phyloP scores from a whole-genome alignment of 1,139 yeast genomes.

The Yamadazyma atlantica region DNA sequence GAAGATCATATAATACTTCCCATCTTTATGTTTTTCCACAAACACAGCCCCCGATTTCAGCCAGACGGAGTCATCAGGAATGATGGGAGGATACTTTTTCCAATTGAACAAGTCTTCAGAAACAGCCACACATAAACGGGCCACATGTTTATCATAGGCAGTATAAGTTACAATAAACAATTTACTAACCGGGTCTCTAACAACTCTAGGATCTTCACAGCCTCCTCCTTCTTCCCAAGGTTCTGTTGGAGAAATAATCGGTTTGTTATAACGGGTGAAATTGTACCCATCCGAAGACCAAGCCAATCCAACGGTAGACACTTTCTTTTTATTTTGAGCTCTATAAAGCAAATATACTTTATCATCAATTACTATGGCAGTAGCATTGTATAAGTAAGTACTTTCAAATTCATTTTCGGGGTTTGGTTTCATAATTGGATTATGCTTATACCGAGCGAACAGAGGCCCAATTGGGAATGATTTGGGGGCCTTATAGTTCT shows the following conservation, averaged over 20 bases:
- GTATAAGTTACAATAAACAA: constrained; percentile 44
- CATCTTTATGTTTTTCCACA: constrained; percentile 33
- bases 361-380: constrained; percentile 44
- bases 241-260: constrained; percentile 39
- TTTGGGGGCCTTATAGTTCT: constrained; percentile 33
- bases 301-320: constrained; percentile 41
- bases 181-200: constrained; percentile 36
- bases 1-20: constrained; percentile 46
- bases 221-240: constrained; percentile 46
- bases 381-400: constrained; percentile 44
- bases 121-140: constrained; percentile 45
- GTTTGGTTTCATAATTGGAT: constrained; percentile 42
- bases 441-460: constrained; percentile 32
- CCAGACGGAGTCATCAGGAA: constrained; percentile 31
- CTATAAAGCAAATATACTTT: constrained; percentile 39
- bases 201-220: constrained; percentile 46
- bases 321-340: constrained; percentile 38
- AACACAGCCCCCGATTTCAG: constrained; percentile 48
- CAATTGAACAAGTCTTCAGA: constrained; percentile 40
- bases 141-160: constrained; percentile 35
- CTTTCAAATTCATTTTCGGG: constrained; percentile 41
- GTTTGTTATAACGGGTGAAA: constrained; percentile 32
- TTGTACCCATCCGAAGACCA: constrained; percentile 43
- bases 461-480: constrained; percentile 44
- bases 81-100: constrained; percentile 40